These are phyloP conservation scores for Zangia roseola DNA, from an alignment of 768 basidiomycete species.

Conservation along the genomic window DNA sequence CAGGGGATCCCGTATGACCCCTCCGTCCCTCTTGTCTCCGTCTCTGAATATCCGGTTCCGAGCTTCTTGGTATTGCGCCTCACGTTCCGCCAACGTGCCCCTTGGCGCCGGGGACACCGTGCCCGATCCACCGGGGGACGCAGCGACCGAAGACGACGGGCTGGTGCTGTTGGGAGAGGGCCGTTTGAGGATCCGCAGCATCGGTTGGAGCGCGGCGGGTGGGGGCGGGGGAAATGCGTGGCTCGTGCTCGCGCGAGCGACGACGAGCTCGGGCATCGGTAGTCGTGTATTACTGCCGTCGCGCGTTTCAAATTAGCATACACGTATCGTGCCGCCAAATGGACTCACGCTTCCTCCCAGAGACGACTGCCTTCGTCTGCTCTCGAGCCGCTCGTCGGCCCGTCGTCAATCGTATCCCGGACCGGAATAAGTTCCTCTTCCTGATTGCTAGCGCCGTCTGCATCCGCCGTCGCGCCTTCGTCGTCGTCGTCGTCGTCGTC, in stretches of 20 bases:
- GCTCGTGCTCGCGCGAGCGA: conserved; percentile 39
- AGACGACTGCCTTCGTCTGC: conserved; percentile 44
- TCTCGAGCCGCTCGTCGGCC: conserved; percentile 7
- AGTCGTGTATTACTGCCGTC: conserved; percentile 51
- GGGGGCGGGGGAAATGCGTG: conserved; percentile 47
- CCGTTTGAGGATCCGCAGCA: conserved; percentile 73
- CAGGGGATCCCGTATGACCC: conserved; percentile 32
- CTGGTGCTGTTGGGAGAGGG: conserved; percentile 35
- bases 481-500: conserved; percentile 43
- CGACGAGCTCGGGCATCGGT: conserved; percentile 68
- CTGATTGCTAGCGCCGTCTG: background rate
- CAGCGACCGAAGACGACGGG: conserved; percentile 8
- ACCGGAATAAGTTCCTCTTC: background rate
- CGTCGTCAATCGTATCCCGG: background rate
- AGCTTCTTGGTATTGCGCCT: conserved; percentile 71
- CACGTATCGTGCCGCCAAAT: background rate
- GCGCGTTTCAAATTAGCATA: background rate
- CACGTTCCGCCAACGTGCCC: conserved; percentile 55
- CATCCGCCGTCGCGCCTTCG: background rate
- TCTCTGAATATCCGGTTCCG: conserved; percentile 69
- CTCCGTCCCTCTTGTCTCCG: conserved; percentile 7
- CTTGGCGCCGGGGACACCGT: conserved; percentile 20
- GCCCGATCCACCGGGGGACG: conserved; percentile 15
- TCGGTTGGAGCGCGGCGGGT: conserved; percentile 55
- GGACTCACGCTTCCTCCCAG: conserved; percentile 71